Conservation (phyloP, 306 rosid species). For the Vicia faba region DNA sequence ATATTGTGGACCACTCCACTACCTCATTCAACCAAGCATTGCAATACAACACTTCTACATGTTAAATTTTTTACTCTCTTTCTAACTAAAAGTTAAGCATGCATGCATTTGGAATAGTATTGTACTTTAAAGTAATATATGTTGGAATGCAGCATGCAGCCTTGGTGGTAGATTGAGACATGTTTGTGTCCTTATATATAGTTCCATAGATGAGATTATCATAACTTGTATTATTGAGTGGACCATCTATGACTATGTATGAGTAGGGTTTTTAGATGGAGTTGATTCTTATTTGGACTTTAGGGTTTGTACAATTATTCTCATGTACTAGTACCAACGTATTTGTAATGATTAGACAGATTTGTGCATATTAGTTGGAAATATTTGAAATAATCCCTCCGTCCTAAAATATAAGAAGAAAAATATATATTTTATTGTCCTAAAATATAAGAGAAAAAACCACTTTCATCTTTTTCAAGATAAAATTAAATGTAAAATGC, state of each 20-base stretch:
- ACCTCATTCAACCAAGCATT: constrained; percentile 1
- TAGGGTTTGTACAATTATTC: constrained; percentile 5
- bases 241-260: neutral
- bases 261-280: neutral
- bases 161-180: constrained; percentile 1
- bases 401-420: no score
- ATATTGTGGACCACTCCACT: constrained; percentile 6
- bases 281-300: constrained; percentile 9
- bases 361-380: neutral
- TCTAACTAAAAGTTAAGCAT: neutral
- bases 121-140: neutral
- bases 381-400: neutral
- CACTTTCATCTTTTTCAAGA: no score
- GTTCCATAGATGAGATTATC: neutral
- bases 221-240: constrained; percentile 15
- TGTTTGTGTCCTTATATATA: neutral
- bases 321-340: neutral
- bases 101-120: constrained; percentile 1
- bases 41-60: neutral
- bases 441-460: no score
- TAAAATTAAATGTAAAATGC: no score
- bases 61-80: neutral
- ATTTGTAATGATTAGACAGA: neutral
- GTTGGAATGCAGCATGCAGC: constrained; percentile 9
- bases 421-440: no score